A percentile compares a stretch with the other conserved stretches of the same genome.
Conservation (phyloP, 2,329 filamentous ascomycete species). For the Colletotrichum higginsianum region DNA sequence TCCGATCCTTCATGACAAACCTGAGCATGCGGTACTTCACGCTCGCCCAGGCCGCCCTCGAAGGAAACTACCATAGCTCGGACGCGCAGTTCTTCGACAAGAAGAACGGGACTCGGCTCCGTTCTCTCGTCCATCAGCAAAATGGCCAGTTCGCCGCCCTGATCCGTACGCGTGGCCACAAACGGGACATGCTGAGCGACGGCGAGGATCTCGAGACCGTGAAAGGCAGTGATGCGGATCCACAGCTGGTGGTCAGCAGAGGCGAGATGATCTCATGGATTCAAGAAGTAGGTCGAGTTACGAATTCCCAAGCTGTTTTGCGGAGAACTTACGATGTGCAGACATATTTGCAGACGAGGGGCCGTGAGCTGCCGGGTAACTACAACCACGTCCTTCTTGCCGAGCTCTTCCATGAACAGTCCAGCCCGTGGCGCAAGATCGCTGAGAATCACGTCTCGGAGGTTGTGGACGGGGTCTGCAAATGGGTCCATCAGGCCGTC, state of each 20-base stretch:
- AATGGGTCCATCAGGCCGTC: conserved; percentile 17
- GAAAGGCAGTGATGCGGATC: conserved; percentile 1
- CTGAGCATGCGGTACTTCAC: conserved; percentile 61
- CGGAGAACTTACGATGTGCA: background rate
- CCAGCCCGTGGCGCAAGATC: conserved; percentile 61
- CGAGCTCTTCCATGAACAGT: conserved; percentile 74
- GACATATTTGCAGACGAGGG: conserved; percentile 15
- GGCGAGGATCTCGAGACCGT: background rate
- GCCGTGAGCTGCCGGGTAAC: conserved; percentile 70
- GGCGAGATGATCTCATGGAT: conserved; percentile 12
- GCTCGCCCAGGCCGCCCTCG: conserved; percentile 61
- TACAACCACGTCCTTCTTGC: conserved; percentile 73
- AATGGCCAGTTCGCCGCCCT: conserved; percentile 61
- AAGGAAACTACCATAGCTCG: conserved; percentile 63
- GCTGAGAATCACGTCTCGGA: conserved; percentile 13
- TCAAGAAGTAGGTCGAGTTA: background rate
- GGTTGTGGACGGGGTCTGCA: background rate
- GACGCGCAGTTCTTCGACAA: conserved; percentile 63
- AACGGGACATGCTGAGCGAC: conserved; percentile 50
- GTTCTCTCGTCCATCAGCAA: conserved; percentile 68
- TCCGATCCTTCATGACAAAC: conserved; percentile 62
- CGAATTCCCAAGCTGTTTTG: conserved; percentile 51
- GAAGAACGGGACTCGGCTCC: conserved; percentile 61
- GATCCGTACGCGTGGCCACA: conserved; percentile 60
- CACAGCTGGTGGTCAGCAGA: conserved; percentile 41